Percentiles rank a stretch among this genome's conserved stretches.
These are phyloP conservation scores for Cryptosporidium ryanae DNA, from an alignment of 169 alveolate genomes.

Conservation along the genomic window DNA sequence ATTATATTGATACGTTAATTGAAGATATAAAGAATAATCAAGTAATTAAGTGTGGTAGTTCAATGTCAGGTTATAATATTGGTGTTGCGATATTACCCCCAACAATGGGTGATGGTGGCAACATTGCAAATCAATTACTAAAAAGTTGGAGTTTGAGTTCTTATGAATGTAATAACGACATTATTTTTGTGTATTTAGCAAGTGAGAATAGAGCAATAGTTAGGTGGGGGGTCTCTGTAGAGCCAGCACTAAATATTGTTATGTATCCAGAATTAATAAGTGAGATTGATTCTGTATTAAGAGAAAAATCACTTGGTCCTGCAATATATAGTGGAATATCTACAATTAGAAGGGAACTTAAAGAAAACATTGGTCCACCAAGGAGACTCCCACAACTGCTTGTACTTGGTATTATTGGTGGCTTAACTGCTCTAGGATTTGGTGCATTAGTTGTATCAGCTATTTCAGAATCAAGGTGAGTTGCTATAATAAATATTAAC, in stretches of 20 bases:
- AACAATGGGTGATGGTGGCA: conserved; percentile 45
- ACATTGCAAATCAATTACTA: conserved; percentile 41
- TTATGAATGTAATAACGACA: conserved; percentile 26
- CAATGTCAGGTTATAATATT: conserved; percentile 35
- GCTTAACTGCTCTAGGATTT: conserved; percentile 68
- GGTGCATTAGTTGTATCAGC: conserved; percentile 72
- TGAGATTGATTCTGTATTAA: conserved; percentile 50
- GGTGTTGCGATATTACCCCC: conserved; percentile 60
- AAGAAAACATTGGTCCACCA: conserved; percentile 73
- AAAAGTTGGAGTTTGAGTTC: conserved; percentile 48
- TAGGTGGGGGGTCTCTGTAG: conserved; percentile 68
- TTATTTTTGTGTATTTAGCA: conserved; percentile 36
- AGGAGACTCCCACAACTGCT: conserved; percentile 70
- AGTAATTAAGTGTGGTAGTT: conserved; percentile 33
- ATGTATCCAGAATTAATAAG: conserved; percentile 72
- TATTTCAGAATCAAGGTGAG: conserved; percentile 64
- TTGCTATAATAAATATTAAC: neutral
- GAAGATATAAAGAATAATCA: conserved; percentile 36
- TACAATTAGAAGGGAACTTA: conserved; percentile 39
- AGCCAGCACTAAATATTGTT: conserved; percentile 67
- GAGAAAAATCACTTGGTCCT: conserved; percentile 52
- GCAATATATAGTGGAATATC: conserved; percentile 53
- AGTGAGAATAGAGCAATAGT: conserved; percentile 60
- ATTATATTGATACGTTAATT: conserved; percentile 48
- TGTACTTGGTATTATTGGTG: conserved; percentile 57